A percentile compares a stretch with the other conserved stretches of the same genome.
phyloP scores from a whole-genome alignment of 345 rosid genomes.

The Isatis tinctoria region DNA sequence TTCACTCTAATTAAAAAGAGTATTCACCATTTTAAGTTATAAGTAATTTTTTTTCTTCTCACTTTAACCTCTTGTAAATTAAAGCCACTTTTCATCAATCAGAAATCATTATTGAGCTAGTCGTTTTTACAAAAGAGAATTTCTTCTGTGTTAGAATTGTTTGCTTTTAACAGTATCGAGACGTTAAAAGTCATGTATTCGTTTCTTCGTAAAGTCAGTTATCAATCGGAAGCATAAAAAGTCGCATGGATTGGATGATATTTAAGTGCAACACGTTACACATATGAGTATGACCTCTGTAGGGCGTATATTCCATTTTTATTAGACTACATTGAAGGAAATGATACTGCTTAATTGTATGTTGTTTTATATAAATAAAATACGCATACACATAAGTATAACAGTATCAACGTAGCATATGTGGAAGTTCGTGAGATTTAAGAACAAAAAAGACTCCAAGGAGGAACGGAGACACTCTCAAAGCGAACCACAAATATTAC shows the following conservation, averaged over 20 bases:
- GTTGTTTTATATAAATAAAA: not conserved
- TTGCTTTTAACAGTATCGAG: too few species aligned
- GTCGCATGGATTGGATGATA: not conserved
- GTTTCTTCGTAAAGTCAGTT: not conserved
- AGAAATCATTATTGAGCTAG: not conserved
- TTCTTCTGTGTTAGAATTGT: too few species aligned
- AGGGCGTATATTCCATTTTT: not conserved
- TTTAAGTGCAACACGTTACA: not conserved
- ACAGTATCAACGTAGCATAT: conserved; percentile 9
- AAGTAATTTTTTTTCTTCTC: not conserved
- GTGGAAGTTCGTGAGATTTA: conserved; percentile 1
- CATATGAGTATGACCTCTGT: not conserved
- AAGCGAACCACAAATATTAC: conserved; percentile 16
- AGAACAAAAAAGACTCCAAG: not conserved
- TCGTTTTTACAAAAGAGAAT: not conserved
- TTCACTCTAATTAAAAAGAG: not conserved
- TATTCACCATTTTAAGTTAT: not conserved
- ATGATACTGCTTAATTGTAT: not conserved
- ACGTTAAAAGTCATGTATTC: too few species aligned
- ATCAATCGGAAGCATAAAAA: not conserved
- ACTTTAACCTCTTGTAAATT: not conserved
- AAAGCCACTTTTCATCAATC: not conserved
- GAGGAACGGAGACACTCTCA: not conserved
- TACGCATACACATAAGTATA: not conserved
- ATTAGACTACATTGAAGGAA: not conserved